phyloP scores from a whole-genome alignment of 2,329 filamentous ascomycete species.

The Colletotrichum sp. region DNA sequence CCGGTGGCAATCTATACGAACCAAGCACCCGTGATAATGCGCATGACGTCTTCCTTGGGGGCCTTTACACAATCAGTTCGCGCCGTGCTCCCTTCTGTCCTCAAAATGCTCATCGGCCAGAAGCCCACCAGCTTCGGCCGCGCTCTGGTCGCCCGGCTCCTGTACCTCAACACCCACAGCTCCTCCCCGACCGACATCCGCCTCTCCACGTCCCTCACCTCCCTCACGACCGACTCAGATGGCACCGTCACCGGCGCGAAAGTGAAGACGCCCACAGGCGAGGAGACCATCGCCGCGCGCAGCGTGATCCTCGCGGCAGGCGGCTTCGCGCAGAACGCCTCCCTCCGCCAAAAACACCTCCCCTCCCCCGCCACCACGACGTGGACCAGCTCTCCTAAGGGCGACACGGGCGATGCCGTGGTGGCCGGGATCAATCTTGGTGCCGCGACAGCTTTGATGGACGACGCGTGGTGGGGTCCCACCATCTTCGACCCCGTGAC shows the following conservation, averaged over 20 bases:
- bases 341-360: conserved; percentile 31
- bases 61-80: not conserved
- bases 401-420: conserved; percentile 33
- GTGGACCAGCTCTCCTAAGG: conserved; percentile 30
- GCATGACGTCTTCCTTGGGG: not conserved
- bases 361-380: conserved; percentile 22
- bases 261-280: conserved; percentile 21
- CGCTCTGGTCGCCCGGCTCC: conserved; percentile 26
- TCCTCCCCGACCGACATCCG: conserved; percentile 15
- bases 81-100: not conserved
- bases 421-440: conserved; percentile 8
- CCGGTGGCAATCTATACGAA: conserved; percentile 21
- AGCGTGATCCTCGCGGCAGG: conserved; percentile 39
- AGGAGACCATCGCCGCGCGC: conserved; percentile 26
- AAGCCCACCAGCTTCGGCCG: conserved; percentile 26
- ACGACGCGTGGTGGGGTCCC: conserved; percentile 39
- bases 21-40: not conserved
- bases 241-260: conserved; percentile 27
- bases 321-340: conserved; percentile 36
- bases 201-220: conserved; percentile 1
- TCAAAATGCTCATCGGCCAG: conserved; percentile 17
- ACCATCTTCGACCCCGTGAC: conserved; percentile 31
- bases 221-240: conserved; percentile 6
- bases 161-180: conserved; percentile 22
- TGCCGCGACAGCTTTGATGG: conserved; percentile 34